A percentile compares a stretch with the other conserved stretches of the same genome.
Conservation (phyloP, 73 alveolate species). For the Paramecium biaurelia region DNA sequence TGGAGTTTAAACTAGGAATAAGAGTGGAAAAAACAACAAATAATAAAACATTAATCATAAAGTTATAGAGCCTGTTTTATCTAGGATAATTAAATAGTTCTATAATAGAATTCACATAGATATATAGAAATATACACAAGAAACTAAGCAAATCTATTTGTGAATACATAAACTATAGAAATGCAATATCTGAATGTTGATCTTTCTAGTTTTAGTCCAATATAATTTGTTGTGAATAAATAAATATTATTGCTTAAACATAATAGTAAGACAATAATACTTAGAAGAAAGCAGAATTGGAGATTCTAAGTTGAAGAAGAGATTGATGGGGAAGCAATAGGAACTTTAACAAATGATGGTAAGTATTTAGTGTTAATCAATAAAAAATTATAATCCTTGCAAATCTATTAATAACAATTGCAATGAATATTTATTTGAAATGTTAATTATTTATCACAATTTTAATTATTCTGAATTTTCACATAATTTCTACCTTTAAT, state of each 20-base stretch:
- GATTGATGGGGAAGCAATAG: neutral
- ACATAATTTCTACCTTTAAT: too few relatives aligned
- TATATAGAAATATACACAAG: neutral
- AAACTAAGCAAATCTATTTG: neutral
- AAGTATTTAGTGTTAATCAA: neutral
- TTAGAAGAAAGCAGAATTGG: neutral
- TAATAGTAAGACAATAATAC: neutral
- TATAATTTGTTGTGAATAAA: neutral
- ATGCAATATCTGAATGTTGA: neutral
- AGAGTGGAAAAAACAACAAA: neutral
- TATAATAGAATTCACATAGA: neutral
- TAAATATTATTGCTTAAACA: neutral
- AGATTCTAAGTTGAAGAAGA: neutral
- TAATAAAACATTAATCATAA: neutral
- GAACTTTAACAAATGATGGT: conserved; percentile 18
- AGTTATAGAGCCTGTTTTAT: neutral
- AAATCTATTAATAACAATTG: neutral
- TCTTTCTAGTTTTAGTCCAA: neutral
- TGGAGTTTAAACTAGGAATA: neutral
- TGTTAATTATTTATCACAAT: neutral
- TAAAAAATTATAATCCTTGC: neutral
- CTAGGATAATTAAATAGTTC: neutral
- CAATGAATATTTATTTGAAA: neutral
- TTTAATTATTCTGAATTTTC: neutral
- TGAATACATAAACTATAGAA: neutral